Evolutionary conservation across 2,329 filamentous ascomycete species (phyloP), one percentile per base, ranked within the genome.

Genomic region (Sarocladiaceae sp.): DNA sequence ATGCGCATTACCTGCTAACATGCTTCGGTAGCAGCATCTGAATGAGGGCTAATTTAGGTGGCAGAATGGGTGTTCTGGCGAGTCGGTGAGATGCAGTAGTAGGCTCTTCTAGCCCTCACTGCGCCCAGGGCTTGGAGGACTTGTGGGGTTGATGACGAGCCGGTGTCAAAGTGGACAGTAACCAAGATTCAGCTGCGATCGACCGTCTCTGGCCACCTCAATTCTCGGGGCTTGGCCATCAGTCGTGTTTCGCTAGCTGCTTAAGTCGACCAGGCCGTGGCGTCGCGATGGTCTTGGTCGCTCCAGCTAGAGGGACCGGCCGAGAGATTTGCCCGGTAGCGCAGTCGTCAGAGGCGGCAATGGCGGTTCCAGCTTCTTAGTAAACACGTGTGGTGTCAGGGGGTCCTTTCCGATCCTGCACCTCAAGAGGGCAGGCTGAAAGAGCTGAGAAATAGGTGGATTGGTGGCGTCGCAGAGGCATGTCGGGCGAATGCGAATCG

Each of bases 151-250:
- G 20, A 29, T 29, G 40, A 33, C 28, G 44, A 33, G 44, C 33
- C 26, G 44, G 28, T 33, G 44, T 29, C 28, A 25, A 46, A 29
- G 10, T 48, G 44, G 44, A 31, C 10, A 22, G 44, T n/a, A 33
- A 48, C 44, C 44, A 48, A 48, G 44, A 48, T 48, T 48, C 44
- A 48, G 44, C 44, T 48, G 26, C 44, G 44, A 48, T 48, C 25
- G 28, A 20, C 44, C 44, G 44, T 33, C 44, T 11, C n/a, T 22
- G 44, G 26, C 44, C 25, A 48, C 44, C 44, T 48, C 44, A 48
- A 33, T 48, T 17, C 28, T 48, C 44, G 44, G 44, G 44, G 44
- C 44, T 48, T 48, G 44, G 44, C 44, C 44, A 48, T 48, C 44
- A 48, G 44, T 48, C 44, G 44, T 17, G 25, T 17, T n/a, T 31